Percentiles rank a stretch among this genome's conserved stretches.
Evolutionary conservation across 1,139 yeast genomes (phyloP).

Genomic region (Groenewaldozyma auringiensis): DNA sequence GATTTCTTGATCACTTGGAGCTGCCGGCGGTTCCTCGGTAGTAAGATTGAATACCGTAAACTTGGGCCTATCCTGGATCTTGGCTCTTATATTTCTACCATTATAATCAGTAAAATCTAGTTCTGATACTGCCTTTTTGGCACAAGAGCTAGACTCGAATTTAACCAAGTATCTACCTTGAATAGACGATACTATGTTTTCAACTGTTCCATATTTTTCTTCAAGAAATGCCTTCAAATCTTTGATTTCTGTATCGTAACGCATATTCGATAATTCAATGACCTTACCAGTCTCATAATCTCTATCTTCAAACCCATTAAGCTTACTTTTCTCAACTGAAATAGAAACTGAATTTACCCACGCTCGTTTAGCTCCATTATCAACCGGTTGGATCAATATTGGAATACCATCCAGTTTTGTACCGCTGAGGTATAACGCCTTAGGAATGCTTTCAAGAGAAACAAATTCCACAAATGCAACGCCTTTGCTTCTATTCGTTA

Average conservation of each 20-base stretch:
- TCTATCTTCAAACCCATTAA: constrained; percentile 1
- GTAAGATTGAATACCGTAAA: neutral
- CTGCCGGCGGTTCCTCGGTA: neutral
- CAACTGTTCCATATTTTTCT: neutral
- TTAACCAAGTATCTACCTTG: neutral
- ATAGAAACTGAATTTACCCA: neutral
- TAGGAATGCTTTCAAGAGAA: constrained; percentile 26
- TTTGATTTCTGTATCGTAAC: neutral
- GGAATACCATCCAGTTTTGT: constrained; percentile 32
- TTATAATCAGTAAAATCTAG: neutral
- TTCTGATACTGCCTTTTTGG: neutral
- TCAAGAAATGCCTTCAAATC: neutral
- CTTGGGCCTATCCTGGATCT: neutral
- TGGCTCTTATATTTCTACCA: neutral
- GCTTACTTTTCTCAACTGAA: neutral
- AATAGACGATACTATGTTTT: neutral
- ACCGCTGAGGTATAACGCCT: constrained; percentile 32
- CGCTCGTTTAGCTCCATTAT: constrained; percentile 5
- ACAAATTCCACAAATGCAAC: constrained; percentile 35
- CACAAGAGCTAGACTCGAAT: neutral
- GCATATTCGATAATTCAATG: neutral
- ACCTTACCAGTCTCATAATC: neutral
- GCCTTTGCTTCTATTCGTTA: constrained; percentile 33
- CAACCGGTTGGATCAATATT: constrained; percentile 25
- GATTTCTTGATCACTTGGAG: neutral